phyloP scores from a whole-genome alignment of 495 filamentous ascomycete species.

The Cladorrhinum samala region DNA sequence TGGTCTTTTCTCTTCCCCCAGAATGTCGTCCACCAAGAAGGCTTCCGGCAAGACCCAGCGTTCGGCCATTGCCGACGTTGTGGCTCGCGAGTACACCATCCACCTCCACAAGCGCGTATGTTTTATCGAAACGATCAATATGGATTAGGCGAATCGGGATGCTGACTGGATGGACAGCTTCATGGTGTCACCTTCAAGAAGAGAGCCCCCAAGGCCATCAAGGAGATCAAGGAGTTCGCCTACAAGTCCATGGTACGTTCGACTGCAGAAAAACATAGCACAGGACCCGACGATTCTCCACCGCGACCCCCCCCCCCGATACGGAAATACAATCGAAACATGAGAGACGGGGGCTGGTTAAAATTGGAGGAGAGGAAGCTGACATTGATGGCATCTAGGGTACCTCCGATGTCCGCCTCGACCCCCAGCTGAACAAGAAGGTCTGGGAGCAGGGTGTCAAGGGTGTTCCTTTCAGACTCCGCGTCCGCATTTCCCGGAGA shows the following conservation, averaged over 20 bases:
- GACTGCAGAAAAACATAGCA: slow-evolving; percentile 6
- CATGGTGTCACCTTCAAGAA: slow-evolving; percentile 99
- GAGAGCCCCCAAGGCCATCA: slow-evolving; percentile 94
- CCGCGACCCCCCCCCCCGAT: slow-evolving; percentile 1
- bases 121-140: slow-evolving; percentile 21
- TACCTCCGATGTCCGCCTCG: slow-evolving; percentile 93
- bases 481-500: slow-evolving; percentile 96
- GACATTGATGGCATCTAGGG: slow-evolving; percentile 53
- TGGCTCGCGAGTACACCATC: slow-evolving; percentile 99
- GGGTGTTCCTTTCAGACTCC: slow-evolving; percentile 93
- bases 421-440: slow-evolving; percentile 99
- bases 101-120: slow-evolving; percentile 99
- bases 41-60: slow-evolving; percentile 64
- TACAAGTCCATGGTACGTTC: slow-evolving; percentile 84
- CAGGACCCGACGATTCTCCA: background rate
- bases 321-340: background rate
- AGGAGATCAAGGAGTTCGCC: slow-evolving; percentile 96
- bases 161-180: slow-evolving; percentile 51
- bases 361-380: slow-evolving; percentile 12
- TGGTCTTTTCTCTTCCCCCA: slow-evolving; percentile 14
- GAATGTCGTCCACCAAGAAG: slow-evolving; percentile 65
- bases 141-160: background rate
- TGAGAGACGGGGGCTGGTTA: no score
- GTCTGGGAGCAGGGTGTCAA: slow-evolving; percentile 99
- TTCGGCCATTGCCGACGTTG: slow-evolving; percentile 96